A percentile compares a stretch with the other conserved stretches of the same genome.
These are phyloP conservation scores for Penicillium salamii DNA, from an alignment of 495 filamentous ascomycete genomes.

Conservation along the genomic window DNA sequence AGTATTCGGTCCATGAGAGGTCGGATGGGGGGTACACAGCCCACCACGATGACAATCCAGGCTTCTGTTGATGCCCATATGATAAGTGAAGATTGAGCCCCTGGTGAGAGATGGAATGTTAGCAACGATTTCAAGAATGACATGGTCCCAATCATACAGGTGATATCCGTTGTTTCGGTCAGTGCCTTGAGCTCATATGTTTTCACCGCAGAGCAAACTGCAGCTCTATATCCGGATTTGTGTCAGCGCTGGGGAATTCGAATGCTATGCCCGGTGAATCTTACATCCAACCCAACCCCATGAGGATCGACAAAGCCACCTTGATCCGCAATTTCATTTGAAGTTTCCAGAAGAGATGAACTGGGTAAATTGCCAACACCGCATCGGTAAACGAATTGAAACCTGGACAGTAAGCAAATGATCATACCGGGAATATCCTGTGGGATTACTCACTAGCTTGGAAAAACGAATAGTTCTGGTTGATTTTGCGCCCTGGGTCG, in stretches of 20 bases:
- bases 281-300: constrained; percentile 40
- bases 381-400: constrained; percentile 34
- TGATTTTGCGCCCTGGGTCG: constrained; percentile 19
- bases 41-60: constrained; percentile 29
- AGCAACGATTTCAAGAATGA: background rate
- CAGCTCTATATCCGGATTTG: constrained; percentile 10
- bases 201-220: constrained; percentile 23
- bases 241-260: background rate
- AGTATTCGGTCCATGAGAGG: constrained; percentile 18
- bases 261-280: background rate
- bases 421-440: background rate
- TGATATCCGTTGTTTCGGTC: constrained; percentile 16
- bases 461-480: constrained; percentile 26
- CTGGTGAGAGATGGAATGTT: background rate
- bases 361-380: constrained; percentile 29
- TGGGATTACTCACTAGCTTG: constrained; percentile 22
- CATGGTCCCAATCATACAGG: constrained; percentile 3
- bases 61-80: constrained; percentile 27
- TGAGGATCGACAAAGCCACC: constrained; percentile 32
- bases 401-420: background rate
- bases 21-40: constrained; percentile 25
- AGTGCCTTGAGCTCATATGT: constrained; percentile 21
- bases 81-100: constrained; percentile 19
- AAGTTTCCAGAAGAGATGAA: constrained; percentile 32
- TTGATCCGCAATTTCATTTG: constrained; percentile 28